Evolutionary conservation across 1,284 basidiomycete genomes (phyloP).

Genomic region (Cutaneotrichosporon sp.): DNA sequence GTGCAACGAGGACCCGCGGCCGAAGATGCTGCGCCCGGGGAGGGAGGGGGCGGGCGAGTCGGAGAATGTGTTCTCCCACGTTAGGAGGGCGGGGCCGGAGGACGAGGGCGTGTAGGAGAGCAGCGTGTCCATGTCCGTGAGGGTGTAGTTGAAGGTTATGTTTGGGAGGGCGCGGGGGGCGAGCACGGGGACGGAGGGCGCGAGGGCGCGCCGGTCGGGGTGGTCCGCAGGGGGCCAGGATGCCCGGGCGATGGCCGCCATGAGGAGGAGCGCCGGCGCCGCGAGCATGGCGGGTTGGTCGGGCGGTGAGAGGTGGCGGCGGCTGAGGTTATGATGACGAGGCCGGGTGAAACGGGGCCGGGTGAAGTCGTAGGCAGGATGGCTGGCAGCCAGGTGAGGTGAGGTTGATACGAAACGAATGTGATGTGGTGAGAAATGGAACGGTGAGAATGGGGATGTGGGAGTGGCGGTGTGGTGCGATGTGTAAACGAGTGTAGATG

Average conservation of each 20-base stretch:
- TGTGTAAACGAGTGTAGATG: neutral
- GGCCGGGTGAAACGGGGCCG: neutral
- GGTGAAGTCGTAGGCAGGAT: neutral
- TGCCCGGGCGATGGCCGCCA: neutral
- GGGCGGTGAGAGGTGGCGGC: neutral
- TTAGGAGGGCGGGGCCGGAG: neutral
- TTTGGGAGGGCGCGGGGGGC: neutral
- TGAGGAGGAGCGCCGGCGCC: neutral
- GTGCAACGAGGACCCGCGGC: slow-evolving; percentile 6
- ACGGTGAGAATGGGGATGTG: too few relatives aligned
- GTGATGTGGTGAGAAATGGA: neutral
- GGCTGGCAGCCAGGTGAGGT: too few relatives aligned
- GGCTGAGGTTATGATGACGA: too few relatives aligned
- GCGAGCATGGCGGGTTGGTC: neutral
- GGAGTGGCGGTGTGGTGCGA: too few relatives aligned
- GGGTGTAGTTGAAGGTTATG: slow-evolving; percentile 16
- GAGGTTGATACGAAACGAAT: neutral
- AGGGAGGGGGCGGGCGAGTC: neutral
- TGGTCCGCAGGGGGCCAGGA: neutral
- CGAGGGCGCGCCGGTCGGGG: neutral
- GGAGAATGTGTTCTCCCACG: slow-evolving; percentile 5
- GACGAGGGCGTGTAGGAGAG: slow-evolving; percentile 8
- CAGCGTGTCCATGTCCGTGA: slow-evolving; percentile 12
- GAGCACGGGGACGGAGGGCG: neutral
- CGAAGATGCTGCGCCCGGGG: neutral